phyloP scores from a whole-genome alignment of 805 yeast species.

The Millerozyma miso region DNA sequence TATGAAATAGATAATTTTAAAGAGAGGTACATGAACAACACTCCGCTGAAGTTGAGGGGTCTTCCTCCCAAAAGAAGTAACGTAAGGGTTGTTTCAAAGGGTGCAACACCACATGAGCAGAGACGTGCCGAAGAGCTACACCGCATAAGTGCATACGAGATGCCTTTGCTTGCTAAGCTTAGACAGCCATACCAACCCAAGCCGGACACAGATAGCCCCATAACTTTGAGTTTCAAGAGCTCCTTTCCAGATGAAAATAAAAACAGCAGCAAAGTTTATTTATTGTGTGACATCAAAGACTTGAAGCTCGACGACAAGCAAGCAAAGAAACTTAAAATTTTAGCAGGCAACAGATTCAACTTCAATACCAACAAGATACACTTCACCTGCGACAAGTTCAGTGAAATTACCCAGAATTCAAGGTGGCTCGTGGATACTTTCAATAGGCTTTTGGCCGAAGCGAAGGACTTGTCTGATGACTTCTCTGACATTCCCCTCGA shows the following conservation, averaged over 20 bases:
- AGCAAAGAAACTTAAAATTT: conserved; percentile 69
- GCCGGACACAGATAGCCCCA: conserved; percentile 42
- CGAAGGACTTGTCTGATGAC: conserved; percentile 60
- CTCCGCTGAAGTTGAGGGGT: conserved; percentile 32
- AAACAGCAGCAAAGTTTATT: conserved; percentile 60
- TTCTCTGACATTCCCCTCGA: conserved; percentile 81
- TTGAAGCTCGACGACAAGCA: conserved; percentile 50
- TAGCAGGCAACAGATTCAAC: conserved; percentile 78
- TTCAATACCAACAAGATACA: conserved; percentile 53
- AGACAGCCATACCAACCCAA: conserved; percentile 63
- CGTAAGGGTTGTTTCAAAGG: conserved; percentile 30
- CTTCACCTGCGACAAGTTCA: conserved; percentile 60
- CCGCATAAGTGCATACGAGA: conserved; percentile 85
- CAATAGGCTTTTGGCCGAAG: conserved; percentile 54
- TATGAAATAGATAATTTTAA: conserved; percentile 41
- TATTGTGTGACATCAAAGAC: conserved; percentile 50
- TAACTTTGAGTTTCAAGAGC: conserved; percentile 61
- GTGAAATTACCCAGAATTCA: conserved; percentile 84
- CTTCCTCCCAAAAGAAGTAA: conserved; percentile 36
- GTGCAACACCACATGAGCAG: conserved; percentile 42
- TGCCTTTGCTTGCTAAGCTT: conserved; percentile 77
- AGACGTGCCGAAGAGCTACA: conserved; percentile 73
- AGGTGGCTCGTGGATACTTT: conserved; percentile 63
- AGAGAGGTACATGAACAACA: conserved; percentile 39
- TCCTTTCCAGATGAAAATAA: conserved; percentile 75